Evolutionary conservation across 2,329 filamentous ascomycete genomes (phyloP).

Genomic region (Parafenestella ontariensis): DNA sequence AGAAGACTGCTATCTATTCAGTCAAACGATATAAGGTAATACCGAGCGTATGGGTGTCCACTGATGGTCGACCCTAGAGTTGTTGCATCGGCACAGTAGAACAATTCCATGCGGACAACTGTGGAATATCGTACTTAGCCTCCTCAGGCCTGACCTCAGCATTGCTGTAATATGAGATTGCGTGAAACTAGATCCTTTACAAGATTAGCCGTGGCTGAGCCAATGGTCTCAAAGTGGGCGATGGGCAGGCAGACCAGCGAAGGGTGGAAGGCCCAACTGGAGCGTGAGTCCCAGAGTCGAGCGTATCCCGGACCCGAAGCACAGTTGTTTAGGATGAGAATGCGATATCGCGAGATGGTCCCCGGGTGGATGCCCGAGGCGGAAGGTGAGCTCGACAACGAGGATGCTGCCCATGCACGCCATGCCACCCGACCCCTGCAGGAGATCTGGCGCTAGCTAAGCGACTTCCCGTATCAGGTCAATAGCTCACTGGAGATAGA

Average conservation of each 20-base stretch:
- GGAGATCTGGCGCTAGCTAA: conserved; percentile 3
- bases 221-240: background rate
- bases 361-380: conserved; percentile 1
- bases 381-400: background rate
- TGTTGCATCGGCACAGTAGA: background rate
- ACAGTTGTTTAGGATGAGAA: background rate
- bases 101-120: background rate
- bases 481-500: conserved; percentile 3
- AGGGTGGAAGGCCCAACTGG: background rate
- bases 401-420: background rate
- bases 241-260: background rate
- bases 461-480: background rate
- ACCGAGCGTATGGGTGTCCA: too few species aligned
- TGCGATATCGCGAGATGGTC: background rate
- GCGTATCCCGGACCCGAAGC: background rate
- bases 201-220: background rate
- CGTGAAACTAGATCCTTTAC: background rate
- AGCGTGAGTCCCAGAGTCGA: background rate
- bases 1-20: too few species aligned
- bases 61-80: background rate
- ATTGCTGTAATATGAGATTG: background rate
- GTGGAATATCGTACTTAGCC: background rate
- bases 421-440: too few species aligned
- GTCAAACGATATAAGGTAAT: too few species aligned
- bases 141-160: background rate